These are phyloP conservation scores for Thermothielavioides terrestris DNA, from an alignment of 495 filamentous ascomycete genomes.

Conservation along the genomic window DNA sequence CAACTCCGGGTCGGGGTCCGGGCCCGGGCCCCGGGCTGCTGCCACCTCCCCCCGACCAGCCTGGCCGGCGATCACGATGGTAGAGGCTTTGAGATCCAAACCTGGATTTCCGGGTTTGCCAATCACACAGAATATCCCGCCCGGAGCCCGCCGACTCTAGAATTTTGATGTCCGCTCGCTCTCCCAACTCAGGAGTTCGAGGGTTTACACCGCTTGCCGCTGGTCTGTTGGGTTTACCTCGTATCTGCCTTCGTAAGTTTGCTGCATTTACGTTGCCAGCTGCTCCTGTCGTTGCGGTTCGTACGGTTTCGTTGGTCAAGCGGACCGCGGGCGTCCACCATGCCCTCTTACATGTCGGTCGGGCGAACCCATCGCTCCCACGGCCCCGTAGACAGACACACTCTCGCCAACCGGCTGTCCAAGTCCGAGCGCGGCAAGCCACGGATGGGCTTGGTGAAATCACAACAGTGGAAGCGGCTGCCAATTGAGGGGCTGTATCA, in stretches of 20 bases:
- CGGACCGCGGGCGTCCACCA: too few relatives aligned
- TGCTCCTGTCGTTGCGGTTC: too few relatives aligned
- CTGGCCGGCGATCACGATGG: background rate
- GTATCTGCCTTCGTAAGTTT: too few relatives aligned
- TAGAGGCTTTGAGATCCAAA: background rate
- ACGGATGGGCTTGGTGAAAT: constrained; percentile 1
- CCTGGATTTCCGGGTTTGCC: background rate
- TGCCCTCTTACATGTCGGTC: background rate
- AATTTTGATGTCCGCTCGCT: background rate
- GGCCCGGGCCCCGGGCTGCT: background rate
- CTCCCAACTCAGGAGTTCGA: too few relatives aligned
- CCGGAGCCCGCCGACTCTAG: background rate
- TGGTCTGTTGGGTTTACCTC: too few relatives aligned
- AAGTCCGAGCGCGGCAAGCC: background rate
- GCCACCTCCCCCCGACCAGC: background rate
- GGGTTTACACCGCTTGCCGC: too few relatives aligned
- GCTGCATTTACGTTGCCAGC: too few relatives aligned
- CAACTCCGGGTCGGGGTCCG: too few relatives aligned
- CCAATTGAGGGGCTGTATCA: constrained; percentile 14
- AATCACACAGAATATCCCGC: background rate
- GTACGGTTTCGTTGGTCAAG: too few relatives aligned
- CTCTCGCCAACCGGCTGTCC: background rate
- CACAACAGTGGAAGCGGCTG: background rate
- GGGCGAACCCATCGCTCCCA: constrained; percentile 2
- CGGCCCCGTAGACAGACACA: background rate